A percentile compares a stretch with the other conserved stretches of the same genome.
Evolutionary conservation across 73 alveolate species (phyloP).

Genomic region (Durusdinium trenchii): DNA sequence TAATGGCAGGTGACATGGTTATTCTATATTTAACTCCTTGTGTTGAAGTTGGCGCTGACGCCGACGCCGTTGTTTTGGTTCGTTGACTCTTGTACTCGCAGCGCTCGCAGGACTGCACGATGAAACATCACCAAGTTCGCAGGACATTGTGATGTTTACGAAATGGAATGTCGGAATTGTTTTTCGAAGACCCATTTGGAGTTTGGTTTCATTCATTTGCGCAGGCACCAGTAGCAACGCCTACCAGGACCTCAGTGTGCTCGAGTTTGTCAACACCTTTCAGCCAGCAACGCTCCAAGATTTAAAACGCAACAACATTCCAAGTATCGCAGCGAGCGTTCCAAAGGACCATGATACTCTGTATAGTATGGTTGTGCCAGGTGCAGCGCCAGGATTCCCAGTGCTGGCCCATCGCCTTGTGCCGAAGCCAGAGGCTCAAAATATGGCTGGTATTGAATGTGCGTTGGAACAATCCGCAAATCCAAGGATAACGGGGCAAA

Average conservation of each 20-base stretch:
- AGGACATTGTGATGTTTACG: neutral
- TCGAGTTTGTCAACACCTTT: constrained; percentile 31
- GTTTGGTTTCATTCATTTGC: neutral
- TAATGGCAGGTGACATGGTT: neutral
- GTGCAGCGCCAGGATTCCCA: constrained; percentile 53
- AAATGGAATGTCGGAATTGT: neutral
- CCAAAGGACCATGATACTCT: neutral
- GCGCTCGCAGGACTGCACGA: neutral
- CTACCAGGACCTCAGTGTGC: neutral
- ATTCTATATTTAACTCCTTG: neutral
- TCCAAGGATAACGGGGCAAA: neutral
- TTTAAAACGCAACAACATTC: too few species aligned
- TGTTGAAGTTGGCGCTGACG: neutral
- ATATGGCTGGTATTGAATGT: neutral
- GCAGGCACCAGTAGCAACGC: neutral
- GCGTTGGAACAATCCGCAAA: neutral
- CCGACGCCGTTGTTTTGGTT: neutral
- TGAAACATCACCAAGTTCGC: neutral
- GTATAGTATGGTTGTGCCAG: neutral
- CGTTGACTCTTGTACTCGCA: neutral
- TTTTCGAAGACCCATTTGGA: neutral
- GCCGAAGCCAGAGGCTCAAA: too few species aligned
- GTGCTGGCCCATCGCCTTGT: neutral
- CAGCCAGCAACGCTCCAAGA: neutral
- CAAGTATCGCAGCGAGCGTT: neutral